Conservation (phyloP, 441 rosid species). For the Syzygium malaccense region DNA sequence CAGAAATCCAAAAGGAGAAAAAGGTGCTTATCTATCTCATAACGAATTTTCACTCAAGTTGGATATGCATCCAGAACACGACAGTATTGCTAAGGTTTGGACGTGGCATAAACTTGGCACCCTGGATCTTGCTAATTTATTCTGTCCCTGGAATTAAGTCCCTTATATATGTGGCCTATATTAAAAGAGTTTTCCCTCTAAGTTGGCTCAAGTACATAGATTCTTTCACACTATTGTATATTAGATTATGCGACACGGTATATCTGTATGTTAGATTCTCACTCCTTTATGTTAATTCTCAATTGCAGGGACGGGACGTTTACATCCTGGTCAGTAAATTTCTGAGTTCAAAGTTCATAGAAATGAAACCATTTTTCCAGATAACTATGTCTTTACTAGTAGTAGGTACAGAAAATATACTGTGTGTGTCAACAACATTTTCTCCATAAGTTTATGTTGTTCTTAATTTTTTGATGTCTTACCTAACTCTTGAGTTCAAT, state of each 20-base stretch:
- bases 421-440: neutral
- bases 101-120: neutral
- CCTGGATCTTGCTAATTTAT: neutral
- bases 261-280: neutral
- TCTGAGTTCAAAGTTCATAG: constrained; percentile 18
- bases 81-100: neutral
- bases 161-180: neutral
- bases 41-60: neutral
- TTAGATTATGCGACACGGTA: neutral
- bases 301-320: constrained; percentile 91
- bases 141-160: neutral
- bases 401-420: neutral
- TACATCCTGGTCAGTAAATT: constrained; percentile 84
- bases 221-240: neutral
- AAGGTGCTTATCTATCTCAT: constrained; percentile 38
- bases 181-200: neutral
- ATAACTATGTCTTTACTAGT: neutral
- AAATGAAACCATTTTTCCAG: neutral
- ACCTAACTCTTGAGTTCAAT: neutral
- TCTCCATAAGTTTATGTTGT: neutral
- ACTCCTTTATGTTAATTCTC: constrained; percentile 16
- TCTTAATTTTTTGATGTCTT: neutral
- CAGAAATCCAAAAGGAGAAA: constrained; percentile 93
- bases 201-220: neutral
- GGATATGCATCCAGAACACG: neutral